Evolutionary conservation across 1,284 basidiomycete genomes (phyloP), one percentile per base, ranked within the genome.

Genomic region (Tylopilus orsonianus): DNA sequence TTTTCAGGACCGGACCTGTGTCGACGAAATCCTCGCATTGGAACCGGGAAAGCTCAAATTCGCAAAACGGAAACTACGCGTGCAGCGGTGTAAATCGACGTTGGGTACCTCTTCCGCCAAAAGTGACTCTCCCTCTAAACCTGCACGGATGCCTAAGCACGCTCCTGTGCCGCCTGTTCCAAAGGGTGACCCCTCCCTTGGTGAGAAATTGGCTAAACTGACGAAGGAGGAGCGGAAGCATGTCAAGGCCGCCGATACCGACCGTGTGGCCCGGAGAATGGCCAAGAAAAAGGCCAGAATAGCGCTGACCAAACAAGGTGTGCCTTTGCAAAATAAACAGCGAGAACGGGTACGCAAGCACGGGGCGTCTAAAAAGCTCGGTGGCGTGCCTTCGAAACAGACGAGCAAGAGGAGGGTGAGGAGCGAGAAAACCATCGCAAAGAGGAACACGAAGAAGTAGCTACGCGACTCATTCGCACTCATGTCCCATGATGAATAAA

Each of bases 171-270:
- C 71, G 8, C 42, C 58, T 12, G 53, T 82, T 37, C 89, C 87
- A 1, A 88, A 86, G 61, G 92, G 92, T 27, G 83, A 95, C 64
- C 90, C 92, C 0, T 62, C 66, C 4, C 81, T 96, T 2, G 94
- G 93, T 5, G 79, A 81, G 53, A 84, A 84, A 62, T 72, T 97
- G 35, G 81, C 78, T 26, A 76, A 81, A 41, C 71, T 96, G 30
- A 78, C 85, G n/a, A 94, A 94, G 68, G 87, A 90, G 10, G 87
- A 88, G 54, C 80, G 94, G 49, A 96, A 95, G 72, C 73, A 79
- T 36, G 81, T 75, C 58, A 97, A 97, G 70, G 76, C 83, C 0
- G 61, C 77, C 14, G 87, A 97, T 61, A 75, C 82, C 0, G 88
- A 90, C 46, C 83, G 94, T 35, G 75, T 92, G 38, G 88, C 87